Base-by-base conservation (phyloP, 2,329 filamentous ascomycete species). In the Paraphoma sp. region DNA sequence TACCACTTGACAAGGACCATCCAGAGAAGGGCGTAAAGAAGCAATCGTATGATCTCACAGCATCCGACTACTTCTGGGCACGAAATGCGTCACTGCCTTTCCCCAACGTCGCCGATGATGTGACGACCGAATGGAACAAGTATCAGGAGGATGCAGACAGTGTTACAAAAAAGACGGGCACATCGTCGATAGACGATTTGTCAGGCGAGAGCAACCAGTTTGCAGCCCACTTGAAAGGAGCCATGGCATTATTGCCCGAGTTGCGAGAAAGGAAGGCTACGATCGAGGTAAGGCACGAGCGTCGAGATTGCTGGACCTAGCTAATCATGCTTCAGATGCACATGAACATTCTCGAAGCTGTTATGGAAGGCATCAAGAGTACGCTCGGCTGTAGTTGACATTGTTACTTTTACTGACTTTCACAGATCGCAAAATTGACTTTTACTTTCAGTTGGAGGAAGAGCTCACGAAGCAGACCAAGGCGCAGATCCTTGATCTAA, bases 61-160 rank as follows among this genome's bases (percentile, higher is more conserved):
- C 92, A 30, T 95, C 87, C 62, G 95, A 99, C 77, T 98, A 96
- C 77, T 99, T 99, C 80, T 99, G 95, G 95, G 86, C 89, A 59
- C 92, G 92, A 74, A 98, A 99, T 74, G 92, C 95, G 1, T 87
- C 90, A 7, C 84, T 92, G 17, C 94, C 95, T 1, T 98, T 99
- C 69, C 95, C 94, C 1, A 92, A 97, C 69, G 95, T 97, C 3
- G 95, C 95, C 1, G 95, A 98, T 76, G 92, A 97, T 66, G 97
- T 97, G 57, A 94, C 98, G 73, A 88, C 90, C 9, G 94, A 99
- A 74, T 84, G 98, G 72, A 94, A 91, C 51, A 89, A 92, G 63
- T 99, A 98, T 79, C 97, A 96, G 77, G 92, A 97, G 62, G 95
- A 99, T 70, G 93, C 94, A 1, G 91, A 89, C 51, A 93, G 96